phyloP scores from a whole-genome alignment of 225 moss, liverwort and hornwort species.

The Polytrichum formosum region DNA sequence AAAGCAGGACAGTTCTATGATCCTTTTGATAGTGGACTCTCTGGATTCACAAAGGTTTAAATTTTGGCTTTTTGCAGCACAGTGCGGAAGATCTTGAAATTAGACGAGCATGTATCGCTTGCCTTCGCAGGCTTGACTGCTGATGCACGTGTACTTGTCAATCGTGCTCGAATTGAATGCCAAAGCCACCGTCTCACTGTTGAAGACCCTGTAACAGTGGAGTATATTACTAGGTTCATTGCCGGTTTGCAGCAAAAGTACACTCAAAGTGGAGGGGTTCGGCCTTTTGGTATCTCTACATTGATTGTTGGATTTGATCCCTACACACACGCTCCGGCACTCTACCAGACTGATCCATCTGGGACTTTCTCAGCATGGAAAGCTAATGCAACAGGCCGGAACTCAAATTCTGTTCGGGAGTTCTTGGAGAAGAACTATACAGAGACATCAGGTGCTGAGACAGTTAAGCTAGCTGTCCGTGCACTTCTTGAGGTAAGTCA shows the following conservation, averaged over 20 bases:
- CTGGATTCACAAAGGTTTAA: background rate
- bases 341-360: constrained; percentile 71
- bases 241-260: constrained; percentile 68
- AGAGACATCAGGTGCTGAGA: constrained; percentile 59
- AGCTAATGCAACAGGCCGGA: constrained; percentile 62
- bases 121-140: constrained; percentile 68
- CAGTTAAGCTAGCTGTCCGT: constrained; percentile 63
- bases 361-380: constrained; percentile 61
- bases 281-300: constrained; percentile 66
- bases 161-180: constrained; percentile 62
- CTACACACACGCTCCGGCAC: constrained; percentile 48
- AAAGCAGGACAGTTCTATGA: too few species aligned
- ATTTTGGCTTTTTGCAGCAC: constrained; percentile 35
- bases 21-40: background rate
- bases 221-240: constrained; percentile 67
- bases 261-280: constrained; percentile 62
- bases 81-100: constrained; percentile 54
- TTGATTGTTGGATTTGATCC: constrained; percentile 69
- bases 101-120: constrained; percentile 64
- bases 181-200: constrained; percentile 71
- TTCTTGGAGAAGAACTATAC: constrained; percentile 74
- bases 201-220: constrained; percentile 66
- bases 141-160: constrained; percentile 65
- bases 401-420: constrained; percentile 59
- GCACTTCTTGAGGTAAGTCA: constrained; percentile 53